Evolutionary conservation across 306 rosid species (phyloP).

Genomic region (Vachellia collinsii): DNA sequence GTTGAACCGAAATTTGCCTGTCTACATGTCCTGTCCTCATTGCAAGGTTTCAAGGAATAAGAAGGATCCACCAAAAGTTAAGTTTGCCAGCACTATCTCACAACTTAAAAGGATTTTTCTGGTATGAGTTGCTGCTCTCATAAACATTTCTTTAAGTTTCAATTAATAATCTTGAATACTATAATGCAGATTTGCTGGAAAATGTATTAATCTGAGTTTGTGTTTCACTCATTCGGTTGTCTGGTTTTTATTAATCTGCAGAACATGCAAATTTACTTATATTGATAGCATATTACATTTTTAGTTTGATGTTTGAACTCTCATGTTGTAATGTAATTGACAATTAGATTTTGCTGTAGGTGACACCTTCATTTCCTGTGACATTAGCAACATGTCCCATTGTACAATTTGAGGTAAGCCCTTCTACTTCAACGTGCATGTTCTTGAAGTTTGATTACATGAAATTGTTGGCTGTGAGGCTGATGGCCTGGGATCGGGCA

Average conservation of each 20-base stretch:
- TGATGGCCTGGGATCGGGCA: not conserved
- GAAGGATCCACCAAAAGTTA: conserved; percentile 60
- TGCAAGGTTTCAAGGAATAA: conserved; percentile 68
- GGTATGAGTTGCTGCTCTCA: conserved; percentile 58
- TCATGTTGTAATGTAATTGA: not conserved
- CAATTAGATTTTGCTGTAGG: conserved; percentile 54
- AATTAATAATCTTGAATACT: conserved; percentile 21
- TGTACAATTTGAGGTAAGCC: conserved; percentile 82
- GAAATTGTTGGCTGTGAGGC: not conserved
- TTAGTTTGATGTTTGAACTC: conserved; percentile 8
- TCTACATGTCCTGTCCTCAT: conserved; percentile 88
- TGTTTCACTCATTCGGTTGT: conserved; percentile 15
- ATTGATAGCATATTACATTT: conserved; percentile 19
- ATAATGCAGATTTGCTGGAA: conserved; percentile 19
- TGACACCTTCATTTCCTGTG: conserved; percentile 85
- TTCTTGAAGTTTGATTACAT: conserved; percentile 25
- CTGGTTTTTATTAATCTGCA: not conserved
- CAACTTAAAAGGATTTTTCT: conserved; percentile 89
- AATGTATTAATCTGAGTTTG: conserved; percentile 26
- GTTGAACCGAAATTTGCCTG: conserved; percentile 76
- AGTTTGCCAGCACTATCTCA: conserved; percentile 79
- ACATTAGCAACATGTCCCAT: conserved; percentile 75
- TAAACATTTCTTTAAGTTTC: conserved; percentile 33
- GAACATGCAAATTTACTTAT: conserved; percentile 24
- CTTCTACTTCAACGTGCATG: conserved; percentile 24